Percentiles rank a stretch among this genome's conserved stretches.
Evolutionary conservation across 1,284 basidiomycete species (phyloP).

Genomic region (Acaromyces ingoldii): DNA sequence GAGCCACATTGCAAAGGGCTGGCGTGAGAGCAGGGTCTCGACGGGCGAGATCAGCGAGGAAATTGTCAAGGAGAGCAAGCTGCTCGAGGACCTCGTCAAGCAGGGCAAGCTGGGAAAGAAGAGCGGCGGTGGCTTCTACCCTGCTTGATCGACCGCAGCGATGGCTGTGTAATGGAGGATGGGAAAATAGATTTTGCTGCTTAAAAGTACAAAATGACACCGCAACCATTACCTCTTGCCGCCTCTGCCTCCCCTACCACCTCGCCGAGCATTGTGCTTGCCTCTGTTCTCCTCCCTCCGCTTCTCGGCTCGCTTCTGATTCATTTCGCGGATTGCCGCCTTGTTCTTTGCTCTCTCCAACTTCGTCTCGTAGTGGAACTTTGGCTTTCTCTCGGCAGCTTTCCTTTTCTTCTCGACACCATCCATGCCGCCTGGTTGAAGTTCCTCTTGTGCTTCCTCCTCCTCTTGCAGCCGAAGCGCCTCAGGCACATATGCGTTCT

Average conservation of each 20-base stretch:
- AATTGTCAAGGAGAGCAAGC: slow-evolving; percentile 54
- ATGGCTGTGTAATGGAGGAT: no score
- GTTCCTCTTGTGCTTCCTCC: no score
- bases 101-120: slow-evolving; percentile 59
- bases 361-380: slow-evolving; percentile 6
- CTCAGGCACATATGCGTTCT: no score
- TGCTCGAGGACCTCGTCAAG: slow-evolving; percentile 57
- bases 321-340: neutral
- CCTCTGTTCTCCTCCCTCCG: slow-evolving; percentile 7
- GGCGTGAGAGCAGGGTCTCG: slow-evolving; percentile 56
- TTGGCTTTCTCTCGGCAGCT: neutral
- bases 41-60: slow-evolving; percentile 53
- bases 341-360: slow-evolving; percentile 5
- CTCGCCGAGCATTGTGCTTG: no score
- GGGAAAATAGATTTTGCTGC: no score
- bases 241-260: no score
- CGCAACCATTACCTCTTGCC: no score
- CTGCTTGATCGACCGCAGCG: slow-evolving; percentile 3
- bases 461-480: no score
- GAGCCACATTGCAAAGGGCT: slow-evolving; percentile 56
- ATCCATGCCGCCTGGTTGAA: neutral
- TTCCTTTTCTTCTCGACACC: neutral
- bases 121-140: slow-evolving; percentile 55
- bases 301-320: slow-evolving; percentile 4
- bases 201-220: no score